Base-by-base conservation (phyloP, 805 yeast genomes). In the Starmerella cellae region DNA sequence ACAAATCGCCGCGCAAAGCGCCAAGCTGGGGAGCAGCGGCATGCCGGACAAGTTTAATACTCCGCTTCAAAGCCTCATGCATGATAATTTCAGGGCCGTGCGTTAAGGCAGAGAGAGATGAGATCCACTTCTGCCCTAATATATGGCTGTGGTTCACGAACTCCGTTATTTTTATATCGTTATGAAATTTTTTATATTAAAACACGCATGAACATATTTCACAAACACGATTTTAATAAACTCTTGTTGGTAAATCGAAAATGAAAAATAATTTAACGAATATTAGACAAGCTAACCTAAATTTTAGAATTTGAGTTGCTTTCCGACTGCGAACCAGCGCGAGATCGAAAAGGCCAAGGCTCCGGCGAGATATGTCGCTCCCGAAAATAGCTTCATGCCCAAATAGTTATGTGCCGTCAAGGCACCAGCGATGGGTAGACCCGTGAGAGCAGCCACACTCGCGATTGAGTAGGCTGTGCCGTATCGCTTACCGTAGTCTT, bases 401-500 rank as follows among this genome's bases (percentile, higher is more conserved):
- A 47, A 37, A 42, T 50, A 62, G 39, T 55, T 45, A 45, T 55
- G 50, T 11, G 21, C 40, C 13, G 51, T 46, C 5, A 61, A 44
- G 14, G 57, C 59, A 9, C 68, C 68, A 13, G 65, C 64, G 23
- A 63, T 59, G 14, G 68, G 68, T 23, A 61, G 50, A 2, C 68
- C 68, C 2, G 62, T 61, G 22, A 64, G 57, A 1, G 56, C 57
- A 3, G 62, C 66, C 35, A 64, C 48, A 36, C 65, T 58, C 10
- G 58, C 63, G 24, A 64, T 45, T 28, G 74, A 74, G 57, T 76
- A 79, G 45, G 76, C 69, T 11, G 82, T 68, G 0, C 87, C 85
- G 50, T 75, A 80, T 19, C 80, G 62, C 49, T 73, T 75, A 17
- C 87, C 87, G 58, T 79, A 79, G 45, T 76, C 73, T 43, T 68